These are phyloP conservation scores for Leccinum solheimii DNA, from an alignment of 1,284 basidiomycete genomes.

Conservation along the genomic window DNA sequence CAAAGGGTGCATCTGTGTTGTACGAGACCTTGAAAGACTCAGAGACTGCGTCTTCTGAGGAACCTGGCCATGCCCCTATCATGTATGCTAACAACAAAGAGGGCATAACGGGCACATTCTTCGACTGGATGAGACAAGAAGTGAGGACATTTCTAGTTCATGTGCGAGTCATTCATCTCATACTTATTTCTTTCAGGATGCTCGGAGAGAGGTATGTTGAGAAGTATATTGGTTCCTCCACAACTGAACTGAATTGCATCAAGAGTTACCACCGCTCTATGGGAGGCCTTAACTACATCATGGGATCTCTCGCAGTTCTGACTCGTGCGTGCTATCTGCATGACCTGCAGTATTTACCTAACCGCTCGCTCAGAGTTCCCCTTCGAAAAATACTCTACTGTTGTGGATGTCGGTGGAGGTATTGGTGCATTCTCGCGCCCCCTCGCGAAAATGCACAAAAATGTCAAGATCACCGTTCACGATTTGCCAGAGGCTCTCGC, in stretches of 20 bases:
- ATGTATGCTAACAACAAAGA: constrained; percentile 22
- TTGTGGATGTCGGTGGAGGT: constrained; percentile 38
- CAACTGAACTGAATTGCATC: neutral
- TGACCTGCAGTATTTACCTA: neutral
- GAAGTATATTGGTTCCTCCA: neutral
- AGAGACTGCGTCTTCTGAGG: constrained; percentile 24
- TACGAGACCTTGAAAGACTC: constrained; percentile 32
- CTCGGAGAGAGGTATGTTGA: constrained; percentile 21
- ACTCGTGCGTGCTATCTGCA: constrained; percentile 16
- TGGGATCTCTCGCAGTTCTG: constrained; percentile 30
- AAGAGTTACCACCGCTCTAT: constrained; percentile 29
- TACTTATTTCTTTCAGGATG: constrained; percentile 5
- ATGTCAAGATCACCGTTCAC: constrained; percentile 34
- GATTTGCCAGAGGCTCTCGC: constrained; percentile 30
- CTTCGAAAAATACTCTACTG: constrained; percentile 26
- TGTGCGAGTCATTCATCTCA: neutral
- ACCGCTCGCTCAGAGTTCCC: constrained; percentile 24
- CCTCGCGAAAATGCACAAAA: constrained; percentile 25
- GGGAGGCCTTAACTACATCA: constrained; percentile 28
- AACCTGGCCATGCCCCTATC: constrained; percentile 24
- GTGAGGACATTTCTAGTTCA: constrained; percentile 8
- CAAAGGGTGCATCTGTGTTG: constrained; percentile 27
- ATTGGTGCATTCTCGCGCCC: constrained; percentile 33
- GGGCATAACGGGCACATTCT: constrained; percentile 29
- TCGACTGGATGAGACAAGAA: constrained; percentile 30